Evolutionary conservation across 441 rosid species (phyloP).

Genomic region (Corymbia calophylla): DNA sequence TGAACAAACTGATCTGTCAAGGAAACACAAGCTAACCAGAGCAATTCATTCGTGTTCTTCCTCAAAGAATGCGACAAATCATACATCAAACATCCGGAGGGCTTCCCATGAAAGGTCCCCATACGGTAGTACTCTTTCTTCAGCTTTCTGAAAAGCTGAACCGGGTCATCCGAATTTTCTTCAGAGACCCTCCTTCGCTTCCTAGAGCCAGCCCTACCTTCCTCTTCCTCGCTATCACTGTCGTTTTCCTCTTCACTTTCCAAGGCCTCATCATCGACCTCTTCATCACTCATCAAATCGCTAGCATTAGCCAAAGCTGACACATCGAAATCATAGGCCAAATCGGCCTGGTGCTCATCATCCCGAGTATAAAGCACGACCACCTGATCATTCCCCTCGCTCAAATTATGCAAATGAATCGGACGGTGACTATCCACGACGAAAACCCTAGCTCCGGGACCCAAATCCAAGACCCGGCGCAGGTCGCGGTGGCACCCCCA

Average conservation of each 20-base stretch:
- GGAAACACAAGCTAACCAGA: conserved; percentile 94
- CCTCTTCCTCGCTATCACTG: conserved; percentile 29
- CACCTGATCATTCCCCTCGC: conserved; percentile 65
- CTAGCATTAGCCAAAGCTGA: conserved; percentile 60
- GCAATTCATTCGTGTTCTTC: conserved; percentile 84
- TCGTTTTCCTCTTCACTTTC: conserved; percentile 41
- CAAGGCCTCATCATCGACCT: conserved; percentile 27
- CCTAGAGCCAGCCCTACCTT: conserved; percentile 39
- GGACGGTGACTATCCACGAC: conserved; percentile 92
- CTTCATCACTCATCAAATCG: conserved; percentile 35
- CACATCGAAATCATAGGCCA: conserved; percentile 75
- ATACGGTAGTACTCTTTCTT: conserved; percentile 66
- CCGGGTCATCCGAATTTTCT: conserved; percentile 37
- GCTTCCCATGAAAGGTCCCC: conserved; percentile 95
- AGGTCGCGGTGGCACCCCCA: conserved; percentile 97
- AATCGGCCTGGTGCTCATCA: conserved; percentile 79
- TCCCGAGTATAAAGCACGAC: conserved; percentile 73
- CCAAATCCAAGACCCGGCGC: conserved; percentile 40
- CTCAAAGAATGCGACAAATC: conserved; percentile 67
- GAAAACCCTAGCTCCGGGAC: conserved; percentile 55
- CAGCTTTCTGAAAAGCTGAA: conserved; percentile 52
- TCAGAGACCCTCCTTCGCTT: conserved; percentile 29
- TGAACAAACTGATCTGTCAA: conserved; percentile 93
- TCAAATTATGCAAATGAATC: conserved; percentile 81
- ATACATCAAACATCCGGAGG: conserved; percentile 82